Evolutionary conservation across 345 rosid genomes (phyloP), one percentile per base, ranked within the genome.

Genomic region (Microthlaspi erraticum): DNA sequence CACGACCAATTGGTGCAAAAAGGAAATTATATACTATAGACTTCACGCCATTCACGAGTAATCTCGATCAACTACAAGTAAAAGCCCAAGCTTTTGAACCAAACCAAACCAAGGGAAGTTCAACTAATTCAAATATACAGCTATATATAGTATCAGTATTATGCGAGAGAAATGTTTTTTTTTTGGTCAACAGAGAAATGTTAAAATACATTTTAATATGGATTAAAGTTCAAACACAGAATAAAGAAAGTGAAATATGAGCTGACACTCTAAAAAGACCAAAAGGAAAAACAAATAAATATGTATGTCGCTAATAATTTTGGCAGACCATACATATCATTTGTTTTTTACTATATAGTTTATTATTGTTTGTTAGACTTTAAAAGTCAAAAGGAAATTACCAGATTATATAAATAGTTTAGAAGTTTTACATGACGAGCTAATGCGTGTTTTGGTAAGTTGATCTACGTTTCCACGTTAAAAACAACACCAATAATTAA

Each of bases 321-420:
- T 64, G 4, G 9, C 68, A 48, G 36, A 38, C 26, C 11, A 10
- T n/a, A 65, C 26, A 29, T 62, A 52, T 65, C 49, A 5, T 6
- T 51, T n/a, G 29, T 10, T 51, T 65, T 14, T 14, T 14, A n/a
- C n/a, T n/a, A n/a, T n/a, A n/a, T n/a, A n/a, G n/a, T n/a, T n/a
- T n/a, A n/a, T n/a, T n/a, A n/a, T n/a, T n/a, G n/a, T 66, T 52
- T 3, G 5, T 38, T 14, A 66, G 70, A 51, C 70, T 39, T 52
- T 38, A 39, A 39, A 29, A 37, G 41, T 46, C 26, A 53, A 53
- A 31, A 31, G 10, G 38, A 66, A 6, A 52, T 39, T 31, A 37
- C 14, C 29, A 52, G 38, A 52, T 3, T 42, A 7, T 5, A 23
- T 13, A 48, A 8, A 19, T 14, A 38, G 41, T 26, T 64, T 29